These are phyloP conservation scores for Musa acuminata DNA, from an alignment of 176 grass and related monocot genomes.

Conservation along the genomic window DNA sequence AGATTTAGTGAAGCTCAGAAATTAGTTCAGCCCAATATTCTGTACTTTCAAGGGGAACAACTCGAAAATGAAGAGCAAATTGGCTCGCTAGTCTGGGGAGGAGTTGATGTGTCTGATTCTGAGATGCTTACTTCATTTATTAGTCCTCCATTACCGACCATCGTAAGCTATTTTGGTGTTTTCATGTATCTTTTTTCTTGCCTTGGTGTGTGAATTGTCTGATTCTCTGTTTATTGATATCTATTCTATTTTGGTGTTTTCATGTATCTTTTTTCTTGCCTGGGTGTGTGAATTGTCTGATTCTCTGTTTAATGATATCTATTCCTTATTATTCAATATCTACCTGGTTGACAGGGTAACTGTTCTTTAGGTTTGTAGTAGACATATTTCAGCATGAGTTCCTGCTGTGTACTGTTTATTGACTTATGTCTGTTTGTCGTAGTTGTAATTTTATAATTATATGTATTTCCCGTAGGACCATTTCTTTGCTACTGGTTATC, in stretches of 20 bases:
- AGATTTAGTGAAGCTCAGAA: constrained; percentile 79
- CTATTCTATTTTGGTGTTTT: neutral
- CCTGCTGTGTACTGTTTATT: neutral
- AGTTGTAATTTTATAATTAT: too few species aligned
- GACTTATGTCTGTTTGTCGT: too few species aligned
- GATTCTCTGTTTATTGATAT: neutral
- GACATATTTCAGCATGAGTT: neutral
- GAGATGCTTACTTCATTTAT: constrained; percentile 69
- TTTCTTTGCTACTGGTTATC: too few species aligned
- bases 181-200: neutral
- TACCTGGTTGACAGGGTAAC: too few species aligned
- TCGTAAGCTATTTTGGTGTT: constrained; percentile 37
- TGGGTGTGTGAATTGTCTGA: constrained; percentile 7
- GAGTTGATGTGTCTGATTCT: constrained; percentile 45
- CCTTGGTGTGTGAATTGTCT: constrained; percentile 1
- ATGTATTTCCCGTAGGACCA: neutral
- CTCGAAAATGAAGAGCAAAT: constrained; percentile 73
- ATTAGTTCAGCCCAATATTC: constrained; percentile 64
- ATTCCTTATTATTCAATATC: neutral
- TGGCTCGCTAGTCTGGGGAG: constrained; percentile 68
- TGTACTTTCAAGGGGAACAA: constrained; percentile 82
- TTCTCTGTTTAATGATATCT: neutral
- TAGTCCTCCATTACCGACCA: constrained; percentile 69
- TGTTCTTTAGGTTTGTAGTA: too few species aligned
- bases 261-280: neutral